phyloP scores from a whole-genome alignment of 768 basidiomycete species.

The Suillus weaverae region DNA sequence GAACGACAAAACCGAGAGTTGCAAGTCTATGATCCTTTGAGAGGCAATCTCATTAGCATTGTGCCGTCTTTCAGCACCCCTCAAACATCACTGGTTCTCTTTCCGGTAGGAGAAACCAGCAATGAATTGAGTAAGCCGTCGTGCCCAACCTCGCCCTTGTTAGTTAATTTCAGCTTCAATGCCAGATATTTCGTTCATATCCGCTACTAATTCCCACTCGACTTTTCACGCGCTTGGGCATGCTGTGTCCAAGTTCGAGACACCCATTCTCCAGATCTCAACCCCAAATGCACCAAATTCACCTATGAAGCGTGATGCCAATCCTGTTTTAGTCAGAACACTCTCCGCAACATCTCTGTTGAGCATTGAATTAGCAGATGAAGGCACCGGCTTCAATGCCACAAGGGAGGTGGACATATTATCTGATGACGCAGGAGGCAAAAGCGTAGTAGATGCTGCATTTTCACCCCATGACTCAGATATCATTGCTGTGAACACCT shows the following conservation, averaged over 20 bases:
- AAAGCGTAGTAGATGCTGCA: conserved; percentile 49
- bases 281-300: conserved; percentile 28
- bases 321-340: conserved; percentile 43
- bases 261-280: conserved; percentile 68
- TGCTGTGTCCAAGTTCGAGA: conserved; percentile 51
- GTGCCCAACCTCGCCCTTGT: neutral
- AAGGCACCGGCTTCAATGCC: conserved; percentile 18
- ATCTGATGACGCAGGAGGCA: conserved; percentile 41
- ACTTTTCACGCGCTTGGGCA: conserved; percentile 42
- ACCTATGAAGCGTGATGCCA: conserved; percentile 16
- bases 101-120: conserved; percentile 64
- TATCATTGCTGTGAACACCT: conserved; percentile 47
- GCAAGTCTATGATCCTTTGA: conserved; percentile 53
- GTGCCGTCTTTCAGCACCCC: conserved; percentile 30
- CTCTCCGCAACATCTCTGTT: conserved; percentile 45
- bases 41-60: conserved; percentile 53
- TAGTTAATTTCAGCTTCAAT: conserved; percentile 6
- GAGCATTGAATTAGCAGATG: conserved; percentile 23
- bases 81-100: conserved; percentile 41
- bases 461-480: conserved; percentile 34
- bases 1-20: conserved; percentile 35
- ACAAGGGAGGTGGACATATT: conserved; percentile 39
- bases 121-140: conserved; percentile 57
- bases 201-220: conserved; percentile 33
- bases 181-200: conserved; percentile 45